Base-by-base conservation (phyloP, 2,329 filamentous ascomycete genomes). In the Fusarium sp. region DNA sequence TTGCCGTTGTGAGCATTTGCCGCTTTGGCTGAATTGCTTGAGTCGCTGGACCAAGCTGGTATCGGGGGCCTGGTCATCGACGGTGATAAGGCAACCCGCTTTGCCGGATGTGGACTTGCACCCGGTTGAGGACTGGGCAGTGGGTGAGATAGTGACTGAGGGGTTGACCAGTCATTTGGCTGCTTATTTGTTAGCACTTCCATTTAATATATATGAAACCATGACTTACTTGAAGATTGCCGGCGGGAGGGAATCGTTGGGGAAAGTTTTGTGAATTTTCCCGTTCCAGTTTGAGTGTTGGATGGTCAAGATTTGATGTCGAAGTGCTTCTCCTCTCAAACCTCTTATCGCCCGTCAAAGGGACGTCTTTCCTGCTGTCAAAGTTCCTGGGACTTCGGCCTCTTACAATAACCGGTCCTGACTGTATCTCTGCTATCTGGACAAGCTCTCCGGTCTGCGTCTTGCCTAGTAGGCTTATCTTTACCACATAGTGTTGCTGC, bases 301-400 rank as follows among this genome's bases (percentile, higher is more conserved):
- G 66, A 32, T 73, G 76, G 27, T 81, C 80, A 4, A 24, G 42
- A 48, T 72, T 72, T n/a, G 81, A 78, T 34, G 74, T 74, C 14
- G 76, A 73, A 8, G 76, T 82, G 69, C 83, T 84, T 71, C 82
- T 82, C 63, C 83, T 81, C 65, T 87, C 85, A 18, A 78, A 45
- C 64, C 82, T 82, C 76, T 83, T 85, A 22, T 86, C 85, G 8
- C 81, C 81, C 2, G 90, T 91, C 52, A 97, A 83, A 2, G 93
- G 92, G 54, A 95, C 88, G 76, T 97, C 94, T 77, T 96, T 97
- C 63, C 93, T 88, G 57, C 92, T 94, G 76, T 97, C 94, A 78
- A 98, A 98, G 77, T 98, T 98, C 59, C 95, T 87, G 1, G 95
- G 95, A 77, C 94, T 98, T 61, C 95, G 89, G 34, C 95, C 95